Percentiles rank a stretch among this genome's conserved stretches.
phyloP scores from a whole-genome alignment of 352 stramenopile genomes.

The Phytophthora melonis region DNA sequence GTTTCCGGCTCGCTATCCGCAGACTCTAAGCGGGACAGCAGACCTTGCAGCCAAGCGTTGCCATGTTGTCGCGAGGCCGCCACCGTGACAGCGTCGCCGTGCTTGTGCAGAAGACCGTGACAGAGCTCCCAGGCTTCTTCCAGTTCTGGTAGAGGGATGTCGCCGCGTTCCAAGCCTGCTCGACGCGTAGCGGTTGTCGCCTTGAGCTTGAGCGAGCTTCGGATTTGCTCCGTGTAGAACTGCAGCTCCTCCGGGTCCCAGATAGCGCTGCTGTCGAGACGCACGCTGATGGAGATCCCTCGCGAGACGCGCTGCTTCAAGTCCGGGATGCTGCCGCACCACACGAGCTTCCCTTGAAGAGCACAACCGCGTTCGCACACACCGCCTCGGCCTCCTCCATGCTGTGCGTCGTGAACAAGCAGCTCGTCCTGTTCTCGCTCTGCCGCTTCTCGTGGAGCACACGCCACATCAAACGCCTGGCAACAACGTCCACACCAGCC shows the following conservation, averaged over 20 bases:
- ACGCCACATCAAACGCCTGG: conserved; percentile 82
- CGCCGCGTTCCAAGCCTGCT: conserved; percentile 30
- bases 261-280: conserved; percentile 54
- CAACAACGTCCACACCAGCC: conserved; percentile 83
- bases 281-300: conserved; percentile 77
- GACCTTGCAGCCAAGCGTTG: conserved; percentile 53
- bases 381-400: conserved; percentile 89
- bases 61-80: conserved; percentile 30
- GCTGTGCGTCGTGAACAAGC: conserved; percentile 87
- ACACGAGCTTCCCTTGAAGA: conserved; percentile 79
- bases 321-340: conserved; percentile 80
- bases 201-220: conserved; percentile 34
- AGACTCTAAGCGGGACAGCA: conserved; percentile 52
- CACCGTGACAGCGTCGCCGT: conserved; percentile 24
- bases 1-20: conserved; percentile 27
- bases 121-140: conserved; percentile 65
- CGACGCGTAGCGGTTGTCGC: conserved; percentile 12
- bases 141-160: conserved; percentile 50
- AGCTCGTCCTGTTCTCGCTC: conserved; percentile 58
- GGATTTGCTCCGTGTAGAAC: conserved; percentile 56
- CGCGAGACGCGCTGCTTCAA: conserved; percentile 77
- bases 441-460: conserved; percentile 71
- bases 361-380: conserved; percentile 81
- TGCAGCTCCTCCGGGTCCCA: conserved; percentile 55
- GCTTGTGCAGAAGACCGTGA: conserved; percentile 40